Evolutionary conservation across 2,329 filamentous ascomycete genomes (phyloP), one percentile per base, ranked within the genome.

Genomic region (Atkinsonella hypoxylon): DNA sequence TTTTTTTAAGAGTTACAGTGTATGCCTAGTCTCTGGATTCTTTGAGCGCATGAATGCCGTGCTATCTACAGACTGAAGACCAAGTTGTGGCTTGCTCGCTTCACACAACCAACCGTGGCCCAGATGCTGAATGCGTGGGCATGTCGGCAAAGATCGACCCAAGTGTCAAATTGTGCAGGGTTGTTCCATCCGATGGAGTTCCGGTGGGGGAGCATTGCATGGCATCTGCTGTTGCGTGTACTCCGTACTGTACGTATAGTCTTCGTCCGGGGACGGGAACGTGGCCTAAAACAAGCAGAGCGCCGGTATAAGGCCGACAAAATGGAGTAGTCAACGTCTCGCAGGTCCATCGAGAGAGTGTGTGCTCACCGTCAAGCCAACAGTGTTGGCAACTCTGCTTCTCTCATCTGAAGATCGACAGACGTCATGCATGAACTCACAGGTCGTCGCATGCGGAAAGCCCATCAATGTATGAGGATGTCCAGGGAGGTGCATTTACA

Each of bases 251-350:
- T 31, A 26, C 30, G 38, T 38, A 31, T 20, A 36, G 32, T 31
- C 26, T 40, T 17, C 41, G 41, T 41, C 36, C 41, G 17, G 46
- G 41, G 40, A 31, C 38, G 8, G 17, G 41, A 36, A 3, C 10
- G 32, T 50, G 38, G 17, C 45, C 40, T 39, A 48, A 49, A 38
- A 15, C 13, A 38, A 31, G 22, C 36, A 45, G 38, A 34, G 10
- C 47, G 31, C 40, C 45, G 50, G 42, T 46, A 51, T 41, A 51
- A 51, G 32, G 50, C 46, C 42, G 50, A 51, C 41, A 39, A 26
- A 17, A 41, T n/a, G n/a, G n/a, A n/a, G n/a, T n/a, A 12, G 26
- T 17, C 26, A 32, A 36, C 30, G 18, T 40, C 36, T 34, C n/a
- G 30, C 42, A 34, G 42, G 17, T 49, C 36, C 40, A 13, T 34